These are phyloP conservation scores for Melanogaster broomeanus DNA, from an alignment of 768 basidiomycete species.

Conservation along the genomic window DNA sequence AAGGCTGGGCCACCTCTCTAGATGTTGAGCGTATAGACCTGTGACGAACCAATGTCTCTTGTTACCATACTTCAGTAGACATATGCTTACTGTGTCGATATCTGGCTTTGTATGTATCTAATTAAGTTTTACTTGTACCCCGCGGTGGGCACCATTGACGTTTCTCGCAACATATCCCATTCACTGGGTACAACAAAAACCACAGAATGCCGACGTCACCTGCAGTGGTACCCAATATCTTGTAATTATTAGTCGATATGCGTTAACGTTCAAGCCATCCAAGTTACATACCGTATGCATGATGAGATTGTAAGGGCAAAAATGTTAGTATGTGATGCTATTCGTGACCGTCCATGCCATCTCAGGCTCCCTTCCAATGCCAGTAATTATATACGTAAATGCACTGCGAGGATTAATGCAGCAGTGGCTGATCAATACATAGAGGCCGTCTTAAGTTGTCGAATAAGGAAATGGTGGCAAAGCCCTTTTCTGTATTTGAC, in stretches of 20 bases:
- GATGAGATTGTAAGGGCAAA: no score
- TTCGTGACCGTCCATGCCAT: no score
- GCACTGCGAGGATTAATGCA: no score
- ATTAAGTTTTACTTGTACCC: not conserved
- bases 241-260: no score
- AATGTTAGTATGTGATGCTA: no score
- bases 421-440: not conserved
- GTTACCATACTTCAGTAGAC: slow-evolving; percentile 1
- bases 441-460: not conserved
- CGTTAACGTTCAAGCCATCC: no score
- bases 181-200: not conserved
- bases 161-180: not conserved
- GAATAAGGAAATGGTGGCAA: slow-evolving; percentile 7
- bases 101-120: slow-evolving; percentile 9
- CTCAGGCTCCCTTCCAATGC: no score
- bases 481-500: slow-evolving; percentile 1
- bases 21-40: slow-evolving; percentile 7
- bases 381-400: no score
- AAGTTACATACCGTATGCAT: no score
- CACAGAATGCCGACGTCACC: no score
- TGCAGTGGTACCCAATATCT: no score
- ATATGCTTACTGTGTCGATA: slow-evolving; percentile 7
- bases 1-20: slow-evolving; percentile 39
- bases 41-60: slow-evolving; percentile 8
- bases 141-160: not conserved